Evolutionary conservation across 148 eudicot genomes (phyloP).

Genomic region (Rhododendron molle): DNA sequence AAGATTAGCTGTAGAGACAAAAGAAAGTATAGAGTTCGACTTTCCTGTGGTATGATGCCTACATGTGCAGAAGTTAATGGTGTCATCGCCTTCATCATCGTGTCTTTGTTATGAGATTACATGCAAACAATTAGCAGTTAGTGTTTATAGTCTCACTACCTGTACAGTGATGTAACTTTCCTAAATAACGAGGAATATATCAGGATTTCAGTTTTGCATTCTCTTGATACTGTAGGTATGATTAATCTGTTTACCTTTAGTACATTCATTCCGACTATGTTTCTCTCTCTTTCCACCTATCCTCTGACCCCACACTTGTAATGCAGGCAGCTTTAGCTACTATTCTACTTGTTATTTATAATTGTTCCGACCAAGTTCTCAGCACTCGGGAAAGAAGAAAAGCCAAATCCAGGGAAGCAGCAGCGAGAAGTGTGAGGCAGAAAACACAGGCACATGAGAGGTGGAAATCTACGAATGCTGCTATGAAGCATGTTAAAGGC

Average conservation of each 20-base stretch:
- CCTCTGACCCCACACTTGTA: not conserved
- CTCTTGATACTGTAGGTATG: not conserved
- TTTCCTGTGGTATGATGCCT: not conserved
- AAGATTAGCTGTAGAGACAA: not conserved
- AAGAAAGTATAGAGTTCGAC: not conserved
- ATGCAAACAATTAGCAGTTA: not conserved
- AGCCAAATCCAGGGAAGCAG: constrained; percentile 81
- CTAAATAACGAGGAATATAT: not conserved
- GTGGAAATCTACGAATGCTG: constrained; percentile 76
- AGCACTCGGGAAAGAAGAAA: constrained; percentile 64
- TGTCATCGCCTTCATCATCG: not conserved
- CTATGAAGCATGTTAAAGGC: constrained; percentile 49
- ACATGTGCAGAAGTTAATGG: not conserved
- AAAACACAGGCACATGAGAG: constrained; percentile 53
- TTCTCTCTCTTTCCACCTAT: not conserved
- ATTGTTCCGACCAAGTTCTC: constrained; percentile 84
- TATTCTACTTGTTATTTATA: constrained; percentile 73
- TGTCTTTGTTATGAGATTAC: not conserved
- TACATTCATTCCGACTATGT: not conserved
- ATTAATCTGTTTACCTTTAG: not conserved
- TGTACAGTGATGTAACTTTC: not conserved
- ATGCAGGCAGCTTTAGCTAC: constrained; percentile 76
- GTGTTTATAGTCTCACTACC: not conserved
- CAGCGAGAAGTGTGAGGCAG: constrained; percentile 58
- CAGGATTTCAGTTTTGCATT: not conserved